These are phyloP conservation scores for Pyrrhoderma lamaoense DNA, from an alignment of 1,284 basidiomycete genomes.

Conservation along the genomic window DNA sequence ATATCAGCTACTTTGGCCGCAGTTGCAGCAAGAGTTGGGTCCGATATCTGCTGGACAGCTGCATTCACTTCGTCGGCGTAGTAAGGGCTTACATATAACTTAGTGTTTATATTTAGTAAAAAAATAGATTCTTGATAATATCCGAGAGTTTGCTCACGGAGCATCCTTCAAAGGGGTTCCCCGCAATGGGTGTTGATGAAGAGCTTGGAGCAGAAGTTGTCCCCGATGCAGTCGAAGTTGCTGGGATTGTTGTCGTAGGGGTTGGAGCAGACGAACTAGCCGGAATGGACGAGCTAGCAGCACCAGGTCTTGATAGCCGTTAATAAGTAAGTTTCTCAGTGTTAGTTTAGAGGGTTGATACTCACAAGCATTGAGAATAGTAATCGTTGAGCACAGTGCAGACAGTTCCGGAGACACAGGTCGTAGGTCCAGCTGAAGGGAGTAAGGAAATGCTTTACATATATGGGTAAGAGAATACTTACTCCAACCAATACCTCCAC, in stretches of 20 bases:
- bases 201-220: constrained; percentile 19
- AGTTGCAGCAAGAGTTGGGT: constrained; percentile 40
- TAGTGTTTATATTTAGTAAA: not conserved
- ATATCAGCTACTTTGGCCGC: constrained; percentile 45
- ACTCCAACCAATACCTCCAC: constrained; percentile 48
- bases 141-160: constrained; percentile 27
- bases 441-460: not conserved
- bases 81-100: constrained; percentile 46
- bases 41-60: constrained; percentile 43
- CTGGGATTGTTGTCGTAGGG: constrained; percentile 11
- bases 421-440: constrained; percentile 16
- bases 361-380: constrained; percentile 53
- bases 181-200: constrained; percentile 32
- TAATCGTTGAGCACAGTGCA: constrained; percentile 42
- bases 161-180: constrained; percentile 47
- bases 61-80: constrained; percentile 45
- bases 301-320: constrained; percentile 1
- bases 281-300: constrained; percentile 4
- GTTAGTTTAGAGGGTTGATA: too few species aligned
- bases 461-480: constrained; percentile 21
- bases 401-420: constrained; percentile 26
- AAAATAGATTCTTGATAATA: not conserved
- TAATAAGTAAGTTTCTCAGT: too few species aligned
- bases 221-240: constrained; percentile 24
- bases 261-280: constrained; percentile 23